Conservation (phyloP, 2,329 filamentous ascomycete genomes). For the Fusarium temperatum region DNA sequence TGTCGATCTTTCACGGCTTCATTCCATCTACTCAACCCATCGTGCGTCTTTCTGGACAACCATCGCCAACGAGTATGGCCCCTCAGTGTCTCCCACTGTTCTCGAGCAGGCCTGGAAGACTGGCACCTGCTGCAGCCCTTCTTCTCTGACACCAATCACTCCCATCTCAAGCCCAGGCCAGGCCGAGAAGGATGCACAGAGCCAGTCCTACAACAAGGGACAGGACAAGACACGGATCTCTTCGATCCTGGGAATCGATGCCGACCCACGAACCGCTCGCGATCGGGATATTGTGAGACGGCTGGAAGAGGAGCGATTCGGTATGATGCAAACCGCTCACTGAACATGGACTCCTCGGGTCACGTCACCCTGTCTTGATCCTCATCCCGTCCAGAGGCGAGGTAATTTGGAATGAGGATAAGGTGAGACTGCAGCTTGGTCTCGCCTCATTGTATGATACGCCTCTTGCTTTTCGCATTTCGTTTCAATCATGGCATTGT, state of each 20-base stretch:
- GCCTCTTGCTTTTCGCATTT: slow-evolving; percentile 33
- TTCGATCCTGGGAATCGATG: slow-evolving; percentile 68
- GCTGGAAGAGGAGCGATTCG: slow-evolving; percentile 61
- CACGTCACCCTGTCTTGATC: slow-evolving; percentile 1
- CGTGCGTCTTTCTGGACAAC: slow-evolving; percentile 77
- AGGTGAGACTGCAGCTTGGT: slow-evolving; percentile 2
- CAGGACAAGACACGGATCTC: slow-evolving; percentile 69
- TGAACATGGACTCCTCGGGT: slow-evolving; percentile 20
- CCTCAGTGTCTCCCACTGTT: slow-evolving; percentile 66
- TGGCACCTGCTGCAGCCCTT: slow-evolving; percentile 53
- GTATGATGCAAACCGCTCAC: slow-evolving; percentile 45
- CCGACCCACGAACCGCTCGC: slow-evolving; percentile 64
- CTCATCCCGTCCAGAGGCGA: slow-evolving; percentile 8
- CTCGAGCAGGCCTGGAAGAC: slow-evolving; percentile 77
- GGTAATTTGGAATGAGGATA: slow-evolving; percentile 20
- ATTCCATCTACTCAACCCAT: slow-evolving; percentile 75
- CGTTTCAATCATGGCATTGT: slow-evolving; percentile 30
- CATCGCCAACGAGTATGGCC: slow-evolving; percentile 77
- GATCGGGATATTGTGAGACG: slow-evolving; percentile 66
- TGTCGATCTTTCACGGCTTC: slow-evolving; percentile 73
- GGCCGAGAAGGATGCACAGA: slow-evolving; percentile 53
- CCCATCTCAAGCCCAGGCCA: slow-evolving; percentile 61
- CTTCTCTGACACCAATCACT: slow-evolving; percentile 59
- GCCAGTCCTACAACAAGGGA: slow-evolving; percentile 44
- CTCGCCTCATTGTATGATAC: slow-evolving; percentile 30